Percentiles rank a stretch among this genome's conserved stretches.
Conservation (phyloP, 768 basidiomycete species). For the Sarcodon aspratus region DNA sequence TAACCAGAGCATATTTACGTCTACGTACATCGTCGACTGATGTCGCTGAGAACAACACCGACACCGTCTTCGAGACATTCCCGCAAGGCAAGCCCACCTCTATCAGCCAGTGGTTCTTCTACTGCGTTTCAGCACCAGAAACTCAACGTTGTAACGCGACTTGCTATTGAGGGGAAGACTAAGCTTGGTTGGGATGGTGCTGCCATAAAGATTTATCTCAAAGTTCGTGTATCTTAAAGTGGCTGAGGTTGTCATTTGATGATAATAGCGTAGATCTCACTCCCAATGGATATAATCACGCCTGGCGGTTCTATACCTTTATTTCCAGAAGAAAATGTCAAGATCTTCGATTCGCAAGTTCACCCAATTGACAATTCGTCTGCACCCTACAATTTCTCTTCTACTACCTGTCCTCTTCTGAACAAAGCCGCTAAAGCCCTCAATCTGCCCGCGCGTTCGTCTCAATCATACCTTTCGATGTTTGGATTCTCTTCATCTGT, state of each 20-base stretch:
- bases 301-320: slow-evolving; percentile 63
- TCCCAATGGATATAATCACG: slow-evolving; percentile 53
- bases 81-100: slow-evolving; percentile 17
- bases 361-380: slow-evolving; percentile 68
- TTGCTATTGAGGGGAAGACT: slow-evolving; percentile 66
- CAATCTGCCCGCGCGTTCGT: slow-evolving; percentile 48
- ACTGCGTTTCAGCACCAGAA: slow-evolving; percentile 23
- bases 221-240: slow-evolving; percentile 30
- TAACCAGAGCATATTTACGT: no score
- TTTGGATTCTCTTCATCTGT: slow-evolving; percentile 24
- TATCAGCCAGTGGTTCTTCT: slow-evolving; percentile 13
- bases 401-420: slow-evolving; percentile 47
- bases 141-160: slow-evolving; percentile 60
- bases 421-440: slow-evolving; percentile 60
- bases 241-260: background rate
- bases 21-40: background rate
- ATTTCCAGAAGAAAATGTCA: slow-evolving; percentile 80
- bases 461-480: slow-evolving; percentile 48
- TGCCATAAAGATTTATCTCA: slow-evolving; percentile 65
- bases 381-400: slow-evolving; percentile 66
- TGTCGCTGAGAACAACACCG: background rate
- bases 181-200: slow-evolving; percentile 56
- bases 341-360: slow-evolving; percentile 59
- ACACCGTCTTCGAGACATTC: slow-evolving; percentile 10
- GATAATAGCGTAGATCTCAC: slow-evolving; percentile 33